These are phyloP conservation scores for Picochlorum sp. DNA, from an alignment of 139 green algal genomes.

Conservation along the genomic window DNA sequence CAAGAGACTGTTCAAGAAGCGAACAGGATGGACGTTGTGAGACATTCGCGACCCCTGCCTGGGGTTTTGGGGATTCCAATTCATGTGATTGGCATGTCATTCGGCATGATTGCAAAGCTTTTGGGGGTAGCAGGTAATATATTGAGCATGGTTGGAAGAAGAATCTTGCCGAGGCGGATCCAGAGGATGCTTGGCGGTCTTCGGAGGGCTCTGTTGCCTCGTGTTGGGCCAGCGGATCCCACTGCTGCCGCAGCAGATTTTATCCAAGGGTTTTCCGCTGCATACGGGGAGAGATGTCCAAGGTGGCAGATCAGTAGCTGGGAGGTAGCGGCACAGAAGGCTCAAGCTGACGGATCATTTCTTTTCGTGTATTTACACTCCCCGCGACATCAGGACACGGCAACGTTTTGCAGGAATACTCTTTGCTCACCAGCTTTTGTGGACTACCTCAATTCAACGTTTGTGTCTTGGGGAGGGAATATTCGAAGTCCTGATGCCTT, in stretches of 20 bases:
- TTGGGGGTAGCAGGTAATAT: no score
- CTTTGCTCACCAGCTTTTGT: constrained; percentile 50
- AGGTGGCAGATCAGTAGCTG: constrained; percentile 37
- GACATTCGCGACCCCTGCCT: no score
- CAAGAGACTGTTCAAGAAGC: no score
- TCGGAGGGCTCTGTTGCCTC: constrained; percentile 8
- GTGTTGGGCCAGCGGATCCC: constrained; percentile 13
- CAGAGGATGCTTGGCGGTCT: background rate
- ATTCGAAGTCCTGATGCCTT: constrained; percentile 52
- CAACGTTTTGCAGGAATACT: constrained; percentile 45
- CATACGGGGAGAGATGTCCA: constrained; percentile 35
- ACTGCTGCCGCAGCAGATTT: constrained; percentile 9
- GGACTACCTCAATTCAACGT: constrained; percentile 42
- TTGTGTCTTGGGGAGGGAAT: constrained; percentile 64
- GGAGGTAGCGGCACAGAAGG: constrained; percentile 38
- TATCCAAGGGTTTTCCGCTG: constrained; percentile 7
- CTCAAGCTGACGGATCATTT: constrained; percentile 59
- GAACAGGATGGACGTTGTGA: no score
- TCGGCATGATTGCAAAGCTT: no score
- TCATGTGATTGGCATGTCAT: no score
- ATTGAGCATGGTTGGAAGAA: no score
- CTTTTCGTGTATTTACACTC: constrained; percentile 74
- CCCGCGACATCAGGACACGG: constrained; percentile 59
- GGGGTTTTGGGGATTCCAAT: no score
- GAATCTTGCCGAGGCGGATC: background rate